Percentiles rank a stretch among this genome's conserved stretches.
These are phyloP conservation scores for Hymenoscyphus albidus DNA, from an alignment of 2,329 filamentous ascomycete species.

Conservation along the genomic window DNA sequence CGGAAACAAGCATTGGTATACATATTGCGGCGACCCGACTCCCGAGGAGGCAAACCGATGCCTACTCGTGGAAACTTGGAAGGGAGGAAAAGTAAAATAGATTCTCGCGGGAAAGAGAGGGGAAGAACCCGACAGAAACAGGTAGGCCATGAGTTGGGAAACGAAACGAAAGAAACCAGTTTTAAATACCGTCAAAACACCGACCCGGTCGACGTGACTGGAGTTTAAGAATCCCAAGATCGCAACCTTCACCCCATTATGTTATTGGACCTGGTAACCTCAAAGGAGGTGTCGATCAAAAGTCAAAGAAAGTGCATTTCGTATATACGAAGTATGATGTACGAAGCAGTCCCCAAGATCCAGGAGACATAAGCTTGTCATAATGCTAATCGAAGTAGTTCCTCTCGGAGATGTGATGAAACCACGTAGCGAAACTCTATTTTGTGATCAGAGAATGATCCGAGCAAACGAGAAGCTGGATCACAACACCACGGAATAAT, in stretches of 20 bases:
- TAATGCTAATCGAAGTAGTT: neutral
- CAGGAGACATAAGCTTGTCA: neutral
- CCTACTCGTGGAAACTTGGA: neutral
- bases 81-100: neutral
- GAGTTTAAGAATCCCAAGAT: neutral
- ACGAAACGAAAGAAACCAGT: neutral
- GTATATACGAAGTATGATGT: neutral
- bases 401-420: neutral
- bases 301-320: neutral
- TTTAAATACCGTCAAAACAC: neutral
- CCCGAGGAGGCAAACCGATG: too few species aligned
- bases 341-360: neutral
- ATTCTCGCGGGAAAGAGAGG: neutral
- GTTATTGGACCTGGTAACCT: neutral
- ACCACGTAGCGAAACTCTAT: neutral
- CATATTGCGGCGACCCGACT: too few species aligned
- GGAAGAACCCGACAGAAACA: neutral
- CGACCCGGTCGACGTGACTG: neutral
- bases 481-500: neutral
- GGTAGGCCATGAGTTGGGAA: neutral
- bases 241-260: neutral
- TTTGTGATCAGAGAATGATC: neutral
- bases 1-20: too few species aligned
- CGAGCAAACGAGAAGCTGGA: neutral
- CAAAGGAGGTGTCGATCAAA: neutral